Evolutionary conservation across 2,329 filamentous ascomycete genomes (phyloP).

Genomic region (Bipolaris zeicola): DNA sequence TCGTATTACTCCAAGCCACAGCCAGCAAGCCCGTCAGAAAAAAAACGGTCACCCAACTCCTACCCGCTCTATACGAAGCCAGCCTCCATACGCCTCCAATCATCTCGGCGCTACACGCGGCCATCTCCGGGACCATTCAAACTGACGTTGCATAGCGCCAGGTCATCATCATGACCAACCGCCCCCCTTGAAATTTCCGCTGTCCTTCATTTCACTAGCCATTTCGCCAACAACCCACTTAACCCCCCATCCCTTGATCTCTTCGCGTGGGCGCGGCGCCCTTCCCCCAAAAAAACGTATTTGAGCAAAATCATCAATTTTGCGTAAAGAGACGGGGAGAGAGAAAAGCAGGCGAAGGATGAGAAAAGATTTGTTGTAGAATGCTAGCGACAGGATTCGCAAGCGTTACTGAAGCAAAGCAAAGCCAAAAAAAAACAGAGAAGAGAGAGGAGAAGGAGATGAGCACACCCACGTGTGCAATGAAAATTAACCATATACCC

Average conservation of each 20-base stretch:
- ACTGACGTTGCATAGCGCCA: neutral
- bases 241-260: too few relatives aligned
- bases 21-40: too few relatives aligned
- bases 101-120: neutral
- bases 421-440: neutral
- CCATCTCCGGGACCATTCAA: neutral
- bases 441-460: neutral
- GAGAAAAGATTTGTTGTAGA: neutral
- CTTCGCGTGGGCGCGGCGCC: too few relatives aligned
- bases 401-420: neutral
- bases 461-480: neutral
- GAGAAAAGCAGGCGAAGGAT: neutral
- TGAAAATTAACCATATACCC: neutral
- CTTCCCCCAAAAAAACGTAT: too few relatives aligned
- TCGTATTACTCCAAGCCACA: neutral
- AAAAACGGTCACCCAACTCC: neutral
- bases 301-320: too few relatives aligned
- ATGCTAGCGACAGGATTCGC: conserved; percentile 6
- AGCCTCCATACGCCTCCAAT: neutral
- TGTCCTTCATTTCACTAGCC: neutral
- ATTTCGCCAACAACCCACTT: neutral
- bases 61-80: neutral
- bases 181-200: neutral
- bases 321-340: neutral
- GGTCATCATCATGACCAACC: neutral